Evolutionary conservation across 192 early-diverging fungal genomes (phyloP).

Genomic region (Rhizoclosmatium globosum): DNA sequence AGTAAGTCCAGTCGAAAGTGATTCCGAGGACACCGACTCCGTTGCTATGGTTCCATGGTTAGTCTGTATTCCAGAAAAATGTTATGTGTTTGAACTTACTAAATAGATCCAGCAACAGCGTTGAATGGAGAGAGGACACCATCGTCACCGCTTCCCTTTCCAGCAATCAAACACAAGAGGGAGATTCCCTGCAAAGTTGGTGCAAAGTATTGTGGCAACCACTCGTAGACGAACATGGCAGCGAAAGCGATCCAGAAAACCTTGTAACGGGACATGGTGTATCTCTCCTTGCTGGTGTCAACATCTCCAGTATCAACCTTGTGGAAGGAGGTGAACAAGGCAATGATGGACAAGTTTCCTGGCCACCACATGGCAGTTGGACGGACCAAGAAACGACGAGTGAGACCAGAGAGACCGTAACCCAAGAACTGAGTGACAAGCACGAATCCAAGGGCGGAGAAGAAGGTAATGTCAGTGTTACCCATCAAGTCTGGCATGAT

Average conservation of each 20-base stretch:
- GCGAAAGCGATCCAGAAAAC: slow-evolving; percentile 28
- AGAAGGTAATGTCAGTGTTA: slow-evolving; percentile 33
- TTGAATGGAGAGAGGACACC: slow-evolving; percentile 6
- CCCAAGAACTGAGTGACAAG: slow-evolving; percentile 64
- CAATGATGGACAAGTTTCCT: slow-evolving; percentile 64
- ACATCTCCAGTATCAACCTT: slow-evolving; percentile 6
- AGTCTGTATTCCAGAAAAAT: no score
- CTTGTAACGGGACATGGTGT: background rate
- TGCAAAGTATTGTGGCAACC: slow-evolving; percentile 21
- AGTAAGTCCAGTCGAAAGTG: background rate
- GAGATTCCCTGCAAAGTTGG: slow-evolving; percentile 14
- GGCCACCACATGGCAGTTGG: slow-evolving; percentile 91
- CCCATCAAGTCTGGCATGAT: slow-evolving; percentile 4
- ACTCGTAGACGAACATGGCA: slow-evolving; percentile 25
- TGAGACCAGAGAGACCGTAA: slow-evolving; percentile 59
- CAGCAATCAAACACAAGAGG: slow-evolving; percentile 29
- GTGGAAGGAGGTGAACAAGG: slow-evolving; percentile 30
- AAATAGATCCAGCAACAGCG: slow-evolving; percentile 22
- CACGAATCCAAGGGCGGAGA: slow-evolving; percentile 52
- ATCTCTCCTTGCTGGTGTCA: background rate
- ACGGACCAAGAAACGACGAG: slow-evolving; percentile 81
- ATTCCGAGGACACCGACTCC: no score
- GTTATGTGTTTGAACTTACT: no score
- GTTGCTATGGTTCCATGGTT: no score
- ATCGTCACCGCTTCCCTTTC: background rate